Percentiles rank a stretch among this genome's conserved stretches.
phyloP scores from a whole-genome alignment of 1,284 basidiomycete genomes.

The Ceratobasidium sp. region DNA sequence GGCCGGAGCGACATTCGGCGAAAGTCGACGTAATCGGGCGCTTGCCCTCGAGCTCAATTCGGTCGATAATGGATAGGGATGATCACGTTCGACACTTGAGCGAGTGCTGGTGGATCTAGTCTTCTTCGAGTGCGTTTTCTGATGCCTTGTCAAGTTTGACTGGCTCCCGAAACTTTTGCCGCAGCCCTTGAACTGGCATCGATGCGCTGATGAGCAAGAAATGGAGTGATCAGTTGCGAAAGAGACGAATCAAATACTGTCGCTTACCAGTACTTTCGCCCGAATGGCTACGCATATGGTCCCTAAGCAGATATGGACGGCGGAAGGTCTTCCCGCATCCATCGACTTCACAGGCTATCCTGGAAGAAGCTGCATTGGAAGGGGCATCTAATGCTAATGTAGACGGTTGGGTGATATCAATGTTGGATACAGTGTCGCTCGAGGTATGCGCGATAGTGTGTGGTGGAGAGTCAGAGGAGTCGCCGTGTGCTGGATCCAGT shows the following conservation, averaged over 20 bases:
- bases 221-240: neutral
- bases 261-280: conserved; percentile 15
- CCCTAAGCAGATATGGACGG: conserved; percentile 17
- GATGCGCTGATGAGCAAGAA: conserved; percentile 1
- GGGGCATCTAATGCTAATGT: neutral
- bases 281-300: conserved; percentile 15
- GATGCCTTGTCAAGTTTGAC: conserved; percentile 15
- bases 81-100: no score
- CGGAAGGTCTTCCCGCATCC: conserved; percentile 12
- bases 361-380: neutral
- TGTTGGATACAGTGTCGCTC: no score
- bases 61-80: neutral
- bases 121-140: conserved; percentile 3
- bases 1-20: neutral
- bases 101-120: neutral
- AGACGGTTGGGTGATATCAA: no score
- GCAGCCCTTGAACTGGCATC: conserved; percentile 9
- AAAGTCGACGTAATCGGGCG: neutral
- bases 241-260: neutral
- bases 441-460: no score
- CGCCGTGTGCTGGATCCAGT: no score
- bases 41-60: neutral
- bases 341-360: conserved; percentile 6
- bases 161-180: conserved; percentile 8
- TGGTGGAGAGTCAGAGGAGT: no score